These are phyloP conservation scores for Ampelocalamus luodianensis DNA, from an alignment of 176 grass and related monocot species.

Conservation along the genomic window DNA sequence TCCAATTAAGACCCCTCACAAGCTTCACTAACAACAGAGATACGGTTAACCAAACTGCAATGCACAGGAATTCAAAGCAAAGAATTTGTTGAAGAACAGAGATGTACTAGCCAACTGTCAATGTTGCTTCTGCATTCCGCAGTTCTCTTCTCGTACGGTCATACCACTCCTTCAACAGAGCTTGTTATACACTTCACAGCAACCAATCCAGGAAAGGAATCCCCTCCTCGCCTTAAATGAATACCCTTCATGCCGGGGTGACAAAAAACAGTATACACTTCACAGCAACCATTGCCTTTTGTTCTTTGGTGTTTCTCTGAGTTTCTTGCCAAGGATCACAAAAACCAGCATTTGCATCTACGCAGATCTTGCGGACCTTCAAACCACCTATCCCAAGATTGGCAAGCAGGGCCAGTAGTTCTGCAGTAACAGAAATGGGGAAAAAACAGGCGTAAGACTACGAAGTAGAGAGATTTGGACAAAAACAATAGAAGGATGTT, in stretches of 20 bases:
- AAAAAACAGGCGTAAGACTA: background rate
- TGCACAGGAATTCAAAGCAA: background rate
- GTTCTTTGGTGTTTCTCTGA: background rate
- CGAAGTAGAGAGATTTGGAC: background rate
- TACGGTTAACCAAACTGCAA: background rate
- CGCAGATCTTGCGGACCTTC: conserved; percentile 76
- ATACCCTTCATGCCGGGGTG: background rate
- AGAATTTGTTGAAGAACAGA: conserved; percentile 18
- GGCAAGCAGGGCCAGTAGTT: conserved; percentile 58
- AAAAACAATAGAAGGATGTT: background rate
- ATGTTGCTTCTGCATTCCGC: background rate
- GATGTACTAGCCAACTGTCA: background rate
- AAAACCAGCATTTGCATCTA: conserved; percentile 81
- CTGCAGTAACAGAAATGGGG: conserved; percentile 41
- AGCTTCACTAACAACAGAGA: background rate
- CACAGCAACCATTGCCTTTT: conserved; percentile 6
- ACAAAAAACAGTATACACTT: conserved; percentile 26
- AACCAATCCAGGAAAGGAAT: background rate
- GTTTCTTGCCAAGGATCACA: conserved; percentile 52
- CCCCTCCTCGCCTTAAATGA: background rate
- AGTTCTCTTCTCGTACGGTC: background rate
- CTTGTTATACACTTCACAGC: background rate
- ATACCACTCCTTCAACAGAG: background rate
- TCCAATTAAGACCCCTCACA: conserved; percentile 10
- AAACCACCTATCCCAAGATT: conserved; percentile 87